Conservation (phyloP, 148 eudicot species). For the Rhododendron molle region DNA sequence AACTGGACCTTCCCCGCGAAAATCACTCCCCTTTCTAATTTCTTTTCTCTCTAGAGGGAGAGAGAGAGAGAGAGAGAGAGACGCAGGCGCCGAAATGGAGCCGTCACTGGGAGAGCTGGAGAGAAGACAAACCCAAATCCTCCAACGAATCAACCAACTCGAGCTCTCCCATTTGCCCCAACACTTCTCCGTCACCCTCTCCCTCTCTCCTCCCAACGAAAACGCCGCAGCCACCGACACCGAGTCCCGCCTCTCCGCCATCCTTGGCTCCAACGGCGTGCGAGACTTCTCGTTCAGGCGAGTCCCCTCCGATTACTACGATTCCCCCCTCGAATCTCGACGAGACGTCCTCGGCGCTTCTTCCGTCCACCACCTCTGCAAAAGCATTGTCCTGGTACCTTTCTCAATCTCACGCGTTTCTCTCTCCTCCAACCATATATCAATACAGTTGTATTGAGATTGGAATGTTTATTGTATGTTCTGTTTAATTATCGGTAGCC, state of each 20-base stretch:
- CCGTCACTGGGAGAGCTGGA: conserved; percentile 47
- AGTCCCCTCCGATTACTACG: conserved; percentile 76
- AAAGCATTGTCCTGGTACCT: conserved; percentile 88
- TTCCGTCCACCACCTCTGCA: conserved; percentile 90
- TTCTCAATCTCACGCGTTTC: neutral
- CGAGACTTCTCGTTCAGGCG: conserved; percentile 62
- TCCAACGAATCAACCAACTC: conserved; percentile 47
- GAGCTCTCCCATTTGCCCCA: conserved; percentile 35
- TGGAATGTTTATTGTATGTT: neutral
- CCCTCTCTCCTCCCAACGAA: conserved; percentile 15
- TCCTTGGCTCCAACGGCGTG: conserved; percentile 50
- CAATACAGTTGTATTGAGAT: neutral
- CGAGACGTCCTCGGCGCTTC: conserved; percentile 68
- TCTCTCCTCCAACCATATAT: neutral
- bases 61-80: neutral
- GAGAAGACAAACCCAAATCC: conserved; percentile 54
- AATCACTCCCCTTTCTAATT: too few species aligned
- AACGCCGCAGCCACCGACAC: conserved; percentile 34
- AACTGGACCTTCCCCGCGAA: too few species aligned
- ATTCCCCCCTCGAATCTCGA: conserved; percentile 55
- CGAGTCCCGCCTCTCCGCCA: conserved; percentile 62
- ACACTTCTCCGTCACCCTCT: conserved; percentile 24
- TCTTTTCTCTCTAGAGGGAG: too few species aligned
- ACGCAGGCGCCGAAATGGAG: neutral
- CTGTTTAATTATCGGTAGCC: neutral